Evolutionary conservation across 2,329 filamentous ascomycete species (phyloP), one percentile per base, ranked within the genome.

Genomic region (Fusarium coffeatum): DNA sequence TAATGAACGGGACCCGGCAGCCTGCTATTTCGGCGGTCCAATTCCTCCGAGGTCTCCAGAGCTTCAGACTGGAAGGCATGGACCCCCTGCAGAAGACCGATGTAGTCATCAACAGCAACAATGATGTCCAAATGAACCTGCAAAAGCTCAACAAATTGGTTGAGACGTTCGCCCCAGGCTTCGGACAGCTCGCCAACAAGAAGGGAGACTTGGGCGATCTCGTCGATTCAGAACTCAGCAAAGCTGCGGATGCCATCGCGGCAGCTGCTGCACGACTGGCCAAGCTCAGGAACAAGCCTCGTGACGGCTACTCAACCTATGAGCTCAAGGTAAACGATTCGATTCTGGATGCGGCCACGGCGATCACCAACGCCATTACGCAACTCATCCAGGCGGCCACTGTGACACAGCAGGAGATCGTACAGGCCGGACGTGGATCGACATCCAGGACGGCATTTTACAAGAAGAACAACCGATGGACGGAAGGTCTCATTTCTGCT

Each of bases 391-490:
- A 96, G 81, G 96, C 96, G 2, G 96, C 96, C 9, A 97, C 95
- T 0, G 90, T 88, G 20, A 97, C 95, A 3, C 96, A 99, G 79
- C 90, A 97, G 79, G 96, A 99, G 83, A 99, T 99, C 77, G 96
- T 99, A 45, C 91, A 94, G 71, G 93, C 97, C 68, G 96, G 96
- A 10, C 91, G 93, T 22, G 96, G 96, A 37, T 92, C 91, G 27
- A 93, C 93, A 54, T 97, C 93, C 46, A 89, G 91, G 61, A 97
- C 94, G 3, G 94, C 94, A 25, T 99, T 99, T 81, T 99, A 99
- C 90, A 98, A 98, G 88, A 98, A 98, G 86, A 98, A 99, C 87
- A 99, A 98, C 83, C 89, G 96, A 55, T 99, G 96, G 96, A 99
- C 96, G 0, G 96, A 99, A 78, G 96, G 96, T 49, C 89, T 99